Percentiles rank a stretch among this genome's conserved stretches.
These are phyloP conservation scores for Tuber melanosporum DNA, from an alignment of 495 filamentous ascomycete genomes.

Conservation along the genomic window DNA sequence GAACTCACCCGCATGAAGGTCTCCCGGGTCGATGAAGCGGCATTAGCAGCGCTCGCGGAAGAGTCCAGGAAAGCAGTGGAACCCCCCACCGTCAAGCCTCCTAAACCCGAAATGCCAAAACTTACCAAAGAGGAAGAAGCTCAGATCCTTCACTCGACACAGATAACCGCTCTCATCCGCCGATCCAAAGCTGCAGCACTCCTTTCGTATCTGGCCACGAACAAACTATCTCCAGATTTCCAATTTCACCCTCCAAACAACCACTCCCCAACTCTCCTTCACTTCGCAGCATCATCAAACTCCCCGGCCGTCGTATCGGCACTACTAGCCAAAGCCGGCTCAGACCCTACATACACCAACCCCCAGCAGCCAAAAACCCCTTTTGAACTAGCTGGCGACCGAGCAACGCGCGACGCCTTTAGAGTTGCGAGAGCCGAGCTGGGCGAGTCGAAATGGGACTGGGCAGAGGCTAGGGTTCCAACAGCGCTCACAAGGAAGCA, in stretches of 20 bases:
- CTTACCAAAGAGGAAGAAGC: slow-evolving; percentile 73
- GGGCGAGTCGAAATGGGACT: slow-evolving; percentile 71
- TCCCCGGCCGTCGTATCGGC: slow-evolving; percentile 64
- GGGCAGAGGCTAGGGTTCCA: slow-evolving; percentile 68
- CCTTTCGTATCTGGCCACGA: slow-evolving; percentile 71
- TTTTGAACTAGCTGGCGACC: slow-evolving; percentile 82
- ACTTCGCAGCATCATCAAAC: slow-evolving; percentile 75
- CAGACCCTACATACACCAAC: slow-evolving; percentile 66
- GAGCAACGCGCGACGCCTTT: slow-evolving; percentile 83
- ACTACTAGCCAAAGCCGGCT: slow-evolving; percentile 65
- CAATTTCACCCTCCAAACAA: slow-evolving; percentile 65
- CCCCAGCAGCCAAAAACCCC: slow-evolving; percentile 61
- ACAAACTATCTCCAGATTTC: slow-evolving; percentile 62
- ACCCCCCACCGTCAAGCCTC: slow-evolving; percentile 44
- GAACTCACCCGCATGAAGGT: slow-evolving; percentile 88
- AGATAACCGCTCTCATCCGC: slow-evolving; percentile 78
- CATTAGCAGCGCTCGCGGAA: slow-evolving; percentile 44
- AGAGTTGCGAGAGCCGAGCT: slow-evolving; percentile 76
- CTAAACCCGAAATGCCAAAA: slow-evolving; percentile 50
- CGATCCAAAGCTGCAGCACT: slow-evolving; percentile 84
- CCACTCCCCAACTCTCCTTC: slow-evolving; percentile 79
- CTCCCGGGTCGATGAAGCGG: slow-evolving; percentile 60
- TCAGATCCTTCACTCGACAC: slow-evolving; percentile 70
- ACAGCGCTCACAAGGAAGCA: slow-evolving; percentile 60
- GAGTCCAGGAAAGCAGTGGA: slow-evolving; percentile 31